Base-by-base conservation (phyloP, 306 rosid species). In the Trichosanthes truncata region DNA sequence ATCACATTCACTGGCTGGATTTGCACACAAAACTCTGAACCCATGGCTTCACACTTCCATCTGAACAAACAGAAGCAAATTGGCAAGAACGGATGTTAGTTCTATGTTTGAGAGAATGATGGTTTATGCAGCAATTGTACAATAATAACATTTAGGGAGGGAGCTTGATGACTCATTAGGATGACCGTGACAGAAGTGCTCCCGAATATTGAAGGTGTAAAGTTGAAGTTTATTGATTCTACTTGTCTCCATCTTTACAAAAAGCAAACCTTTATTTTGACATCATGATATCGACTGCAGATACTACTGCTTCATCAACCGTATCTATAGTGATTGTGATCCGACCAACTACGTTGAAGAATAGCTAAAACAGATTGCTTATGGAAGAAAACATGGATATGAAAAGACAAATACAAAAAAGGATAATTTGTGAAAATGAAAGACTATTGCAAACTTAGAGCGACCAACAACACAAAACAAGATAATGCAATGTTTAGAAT, bases 21-120 rank as follows among this genome's bases (percentile, higher is more conserved):
- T 72, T 69, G 75, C 75, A 43, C 52, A 41, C 35, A 65, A 41
- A n/a, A 71, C 51, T 41, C 18, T 12, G 17, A 71, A 23, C 41
- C 40, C 35, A 45, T 21, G 43, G 41, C 60, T 73, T 48, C 9
- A 26, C 35, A 73, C 59, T 72, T 73, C 52, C 60, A 73, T 73
- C 77, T 46, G 40, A 73, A 73, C 77, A 73, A 73, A 73, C 77
- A 46, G n/a, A 43, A 45, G 76, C 53, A 71, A 45, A 45, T 21
- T 13, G 53, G 76, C 74, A 68, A 14, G 40, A 36, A 68, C 74
- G 9, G 17, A 25, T 43, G 55, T 45, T 43, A 71, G 56, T 71
- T 69, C 6, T 4, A n/a, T 40, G 31, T 61, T 40, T 10, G 52
- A 41, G 31, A 41, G 74, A 40, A 40, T 40, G 74, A 10, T 65